Base-by-base conservation (phyloP, 148 eudicot genomes). In the Silene uniflora region DNA sequence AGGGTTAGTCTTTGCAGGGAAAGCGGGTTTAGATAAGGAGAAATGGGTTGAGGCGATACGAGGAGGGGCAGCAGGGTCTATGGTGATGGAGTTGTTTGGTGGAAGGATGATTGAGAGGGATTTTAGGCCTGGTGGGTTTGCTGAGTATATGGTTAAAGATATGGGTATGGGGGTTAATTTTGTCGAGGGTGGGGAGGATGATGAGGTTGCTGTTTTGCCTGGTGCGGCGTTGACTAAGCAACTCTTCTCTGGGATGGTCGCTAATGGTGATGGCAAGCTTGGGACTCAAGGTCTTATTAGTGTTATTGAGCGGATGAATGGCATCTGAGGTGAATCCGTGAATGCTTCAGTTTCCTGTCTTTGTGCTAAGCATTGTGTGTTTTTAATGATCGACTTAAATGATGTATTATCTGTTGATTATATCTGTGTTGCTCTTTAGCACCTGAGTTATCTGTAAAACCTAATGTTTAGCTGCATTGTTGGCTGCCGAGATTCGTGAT, bases 141-240 rank as follows among this genome's bases (percentile, higher is more conserved):
- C 87, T 10, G 93, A 93, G 86, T 93, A 93, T 54, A 91, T 93
- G 91, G 91, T 93, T 71, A 93, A 93, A 85, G 97, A 93, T 52
- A 81, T 93, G 92, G 97, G 98, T 16, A 89, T 91, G 98, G 97
- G 90, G 32, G 83, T 88, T 44, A 85, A 93, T 82, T 86, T 84
- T 67, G 90, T 75, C 65, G 91, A 77, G 39, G 89, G 72, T 24
- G 80, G 75, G 52, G 80, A 75, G 16, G 83, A 77, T 66, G 90
- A 78, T 44, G 76, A 61, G 55, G 88, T 76, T 66, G 87, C 79
- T 82, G 94, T 87, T 11, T 68, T 93, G 84, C 95, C 95, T 1
- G 94, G 95, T 29, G 90, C 93, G 39, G 83, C 88, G 2, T 69
- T 93, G 93, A 76, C 81, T 11, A 91, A 93, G 88, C 94, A 93